These are phyloP conservation scores for Panus rudis DNA, from an alignment of 768 basidiomycete species.

Conservation along the genomic window DNA sequence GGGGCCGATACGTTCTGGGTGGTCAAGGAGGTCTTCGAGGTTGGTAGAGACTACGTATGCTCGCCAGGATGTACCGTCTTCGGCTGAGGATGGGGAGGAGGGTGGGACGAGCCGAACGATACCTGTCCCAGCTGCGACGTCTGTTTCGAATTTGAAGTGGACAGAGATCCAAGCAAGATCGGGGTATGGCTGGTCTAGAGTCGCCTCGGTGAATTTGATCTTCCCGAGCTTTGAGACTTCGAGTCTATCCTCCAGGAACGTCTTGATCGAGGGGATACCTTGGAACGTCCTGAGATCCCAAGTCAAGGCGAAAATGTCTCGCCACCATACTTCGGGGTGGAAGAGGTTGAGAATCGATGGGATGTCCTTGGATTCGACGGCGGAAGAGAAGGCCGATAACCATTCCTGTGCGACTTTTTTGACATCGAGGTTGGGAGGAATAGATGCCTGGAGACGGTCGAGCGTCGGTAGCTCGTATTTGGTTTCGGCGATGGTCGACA, in stretches of 20 bases:
- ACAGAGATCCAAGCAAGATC: slow-evolving; percentile 21
- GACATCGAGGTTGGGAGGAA: slow-evolving; percentile 27
- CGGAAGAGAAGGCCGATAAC: slow-evolving; percentile 33
- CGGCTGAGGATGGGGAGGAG: no score
- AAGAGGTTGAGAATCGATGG: slow-evolving; percentile 28
- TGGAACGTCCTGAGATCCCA: slow-evolving; percentile 34
- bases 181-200: slow-evolving; percentile 16
- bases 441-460: slow-evolving; percentile 11
- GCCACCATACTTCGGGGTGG: slow-evolving; percentile 25
- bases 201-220: slow-evolving; percentile 11
- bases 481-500: no score
- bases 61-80: slow-evolving; percentile 38
- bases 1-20: slow-evolving; percentile 33
- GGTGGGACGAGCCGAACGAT: slow-evolving; percentile 41
- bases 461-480: slow-evolving; percentile 16
- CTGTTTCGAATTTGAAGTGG: slow-evolving; percentile 37
- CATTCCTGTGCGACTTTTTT: slow-evolving; percentile 31
- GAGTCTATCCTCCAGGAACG: slow-evolving; percentile 21
- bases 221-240: slow-evolving; percentile 7
- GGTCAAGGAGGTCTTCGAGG: slow-evolving; percentile 42
- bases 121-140: slow-evolving; percentile 30
- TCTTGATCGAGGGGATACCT: slow-evolving; percentile 21
- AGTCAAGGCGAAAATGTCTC: slow-evolving; percentile 30
- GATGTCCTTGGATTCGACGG: slow-evolving; percentile 27
- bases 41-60: slow-evolving; percentile 43